These are phyloP conservation scores for Porcisia hertigi DNA, from an alignment of 208 protist species.

Conservation along the genomic window DNA sequence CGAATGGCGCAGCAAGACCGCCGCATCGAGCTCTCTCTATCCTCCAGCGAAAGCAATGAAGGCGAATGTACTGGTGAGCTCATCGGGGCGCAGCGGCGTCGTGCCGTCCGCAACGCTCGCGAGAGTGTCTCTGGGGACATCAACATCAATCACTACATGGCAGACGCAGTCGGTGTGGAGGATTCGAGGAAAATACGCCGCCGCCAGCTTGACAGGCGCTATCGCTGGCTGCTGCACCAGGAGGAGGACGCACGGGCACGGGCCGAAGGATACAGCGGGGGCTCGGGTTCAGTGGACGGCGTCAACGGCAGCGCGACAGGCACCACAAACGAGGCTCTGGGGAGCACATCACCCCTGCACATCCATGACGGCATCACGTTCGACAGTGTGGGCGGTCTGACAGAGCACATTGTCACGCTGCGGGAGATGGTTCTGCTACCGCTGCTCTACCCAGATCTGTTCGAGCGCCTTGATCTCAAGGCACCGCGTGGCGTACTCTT, in stretches of 20 bases:
- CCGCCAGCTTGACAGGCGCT: constrained; percentile 39
- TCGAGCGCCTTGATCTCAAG: constrained; percentile 51
- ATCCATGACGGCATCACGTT: constrained; percentile 69
- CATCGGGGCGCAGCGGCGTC: constrained; percentile 34
- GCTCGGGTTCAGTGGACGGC: not conserved
- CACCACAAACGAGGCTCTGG: constrained; percentile 34
- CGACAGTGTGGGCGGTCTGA: constrained; percentile 78
- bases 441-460: constrained; percentile 71
- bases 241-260: constrained; percentile 19
- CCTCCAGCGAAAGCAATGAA: constrained; percentile 29
- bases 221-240: constrained; percentile 32
- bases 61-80: constrained; percentile 18
- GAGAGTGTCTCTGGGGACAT: constrained; percentile 55
- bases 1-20: constrained; percentile 29
- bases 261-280: constrained; percentile 12
- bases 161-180: constrained; percentile 35
- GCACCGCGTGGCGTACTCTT: constrained; percentile 98
- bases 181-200: constrained; percentile 18
- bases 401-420: constrained; percentile 75
- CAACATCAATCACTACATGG: constrained; percentile 77
- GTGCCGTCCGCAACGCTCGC: constrained; percentile 43
- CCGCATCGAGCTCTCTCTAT: constrained; percentile 5
- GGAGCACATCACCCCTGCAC: constrained; percentile 67
- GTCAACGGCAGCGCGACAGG: constrained; percentile 5
- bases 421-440: constrained; percentile 87